Evolutionary conservation across 176 grass and related monocot species (phyloP).

Genomic region (Secale cereale): DNA sequence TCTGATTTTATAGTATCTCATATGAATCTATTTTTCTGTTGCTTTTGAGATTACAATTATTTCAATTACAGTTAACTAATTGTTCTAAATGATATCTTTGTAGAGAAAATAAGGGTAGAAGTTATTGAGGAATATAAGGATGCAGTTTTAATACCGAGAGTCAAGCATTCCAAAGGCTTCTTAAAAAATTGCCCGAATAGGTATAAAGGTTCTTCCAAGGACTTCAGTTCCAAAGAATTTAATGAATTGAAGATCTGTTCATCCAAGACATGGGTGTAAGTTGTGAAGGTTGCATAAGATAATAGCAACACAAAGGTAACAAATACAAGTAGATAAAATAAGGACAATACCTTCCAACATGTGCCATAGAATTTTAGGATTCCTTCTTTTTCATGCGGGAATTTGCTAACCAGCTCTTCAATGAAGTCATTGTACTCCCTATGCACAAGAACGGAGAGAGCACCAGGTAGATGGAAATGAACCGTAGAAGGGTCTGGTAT

Average conservation of each 20-base stretch:
- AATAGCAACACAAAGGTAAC: neutral
- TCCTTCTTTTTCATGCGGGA: conserved; percentile 86
- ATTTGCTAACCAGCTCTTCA: conserved; percentile 63
- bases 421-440: conserved; percentile 68
- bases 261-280: neutral
- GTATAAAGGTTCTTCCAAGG: conserved; percentile 89
- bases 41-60: neutral
- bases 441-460: conserved; percentile 75
- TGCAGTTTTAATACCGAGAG: conserved; percentile 53
- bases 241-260: conserved; percentile 84
- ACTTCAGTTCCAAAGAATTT: conserved; percentile 92
- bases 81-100: neutral
- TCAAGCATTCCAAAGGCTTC: conserved; percentile 95
- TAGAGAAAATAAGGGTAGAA: neutral
- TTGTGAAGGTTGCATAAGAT: neutral
- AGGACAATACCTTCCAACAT: conserved; percentile 77
- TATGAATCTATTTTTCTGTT: neutral
- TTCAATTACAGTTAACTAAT: conserved; percentile 10
- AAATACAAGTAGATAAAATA: neutral
- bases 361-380: conserved; percentile 73
- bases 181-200: conserved; percentile 90
- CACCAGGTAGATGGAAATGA: conserved; percentile 79
- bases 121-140: neutral
- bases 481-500: conserved; percentile 86
- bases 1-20: neutral